phyloP scores from a whole-genome alignment of 1,284 basidiomycete species.

The Xerocomus amazonicus region DNA sequence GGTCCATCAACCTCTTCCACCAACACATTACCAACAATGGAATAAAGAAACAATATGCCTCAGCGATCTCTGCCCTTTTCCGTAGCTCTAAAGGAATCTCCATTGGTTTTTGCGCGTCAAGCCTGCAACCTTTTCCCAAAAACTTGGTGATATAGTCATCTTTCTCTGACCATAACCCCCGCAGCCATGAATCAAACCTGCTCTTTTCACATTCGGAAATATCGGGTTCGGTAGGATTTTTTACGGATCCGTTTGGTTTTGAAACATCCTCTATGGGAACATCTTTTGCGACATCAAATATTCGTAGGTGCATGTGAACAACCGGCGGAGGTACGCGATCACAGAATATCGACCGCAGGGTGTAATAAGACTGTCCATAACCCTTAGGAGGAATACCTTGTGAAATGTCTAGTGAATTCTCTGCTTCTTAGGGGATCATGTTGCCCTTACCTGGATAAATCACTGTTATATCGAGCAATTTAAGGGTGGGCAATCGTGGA shows the following conservation, averaged over 20 bases:
- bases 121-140: constrained; percentile 46
- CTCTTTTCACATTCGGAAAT: constrained; percentile 66
- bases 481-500: constrained; percentile 72
- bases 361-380: constrained; percentile 85
- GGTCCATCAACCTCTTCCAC: constrained; percentile 40
- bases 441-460: constrained; percentile 73
- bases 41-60: constrained; percentile 68
- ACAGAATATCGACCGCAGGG: constrained; percentile 85
- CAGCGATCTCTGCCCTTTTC: constrained; percentile 49
- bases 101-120: constrained; percentile 31
- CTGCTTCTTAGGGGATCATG: background rate
- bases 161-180: constrained; percentile 80
- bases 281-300: constrained; percentile 62
- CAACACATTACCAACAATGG: constrained; percentile 55
- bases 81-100: constrained; percentile 61
- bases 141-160: constrained; percentile 71
- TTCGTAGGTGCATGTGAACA: constrained; percentile 82
- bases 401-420: constrained; percentile 4
- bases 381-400: constrained; percentile 64
- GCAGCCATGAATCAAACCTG: constrained; percentile 82
- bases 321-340: constrained; percentile 79
- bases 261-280: constrained; percentile 65
- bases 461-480: constrained; percentile 86
- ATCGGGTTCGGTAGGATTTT: constrained; percentile 48
- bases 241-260: constrained; percentile 29